phyloP scores from a whole-genome alignment of 768 basidiomycete species.

The Tricholoma sp. region DNA sequence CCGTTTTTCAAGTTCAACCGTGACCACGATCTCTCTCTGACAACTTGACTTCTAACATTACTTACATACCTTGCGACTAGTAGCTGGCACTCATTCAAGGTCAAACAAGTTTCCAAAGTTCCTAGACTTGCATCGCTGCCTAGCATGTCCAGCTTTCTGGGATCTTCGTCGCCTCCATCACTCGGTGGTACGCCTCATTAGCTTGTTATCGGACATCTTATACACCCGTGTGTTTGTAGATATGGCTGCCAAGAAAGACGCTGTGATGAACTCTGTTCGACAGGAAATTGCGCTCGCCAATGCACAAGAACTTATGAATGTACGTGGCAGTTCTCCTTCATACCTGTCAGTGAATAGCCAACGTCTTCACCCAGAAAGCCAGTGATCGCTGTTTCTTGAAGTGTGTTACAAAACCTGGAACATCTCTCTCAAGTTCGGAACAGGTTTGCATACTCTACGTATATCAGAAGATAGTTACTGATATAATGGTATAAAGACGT shows the following conservation, averaged over 20 bases:
- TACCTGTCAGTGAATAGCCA: not conserved
- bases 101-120: not conserved
- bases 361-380: slow-evolving; percentile 49
- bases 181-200: slow-evolving; percentile 24
- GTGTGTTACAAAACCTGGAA: slow-evolving; percentile 72
- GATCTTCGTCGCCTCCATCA: slow-evolving; percentile 27
- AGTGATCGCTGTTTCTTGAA: slow-evolving; percentile 75
- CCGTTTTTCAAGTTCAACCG: too few species aligned
- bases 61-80: not conserved
- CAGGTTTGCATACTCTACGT: slow-evolving; percentile 42
- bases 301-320: slow-evolving; percentile 79
- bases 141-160: slow-evolving; percentile 53
- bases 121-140: slow-evolving; percentile 1
- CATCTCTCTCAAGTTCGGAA: slow-evolving; percentile 63
- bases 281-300: slow-evolving; percentile 68
- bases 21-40: not conserved
- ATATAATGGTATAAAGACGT: slow-evolving; percentile 44
- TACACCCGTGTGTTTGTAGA: slow-evolving; percentile 23
- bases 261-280: slow-evolving; percentile 58
- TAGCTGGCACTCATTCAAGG: not conserved
- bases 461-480: not conserved
- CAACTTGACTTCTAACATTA: not conserved
- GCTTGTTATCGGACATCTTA: not conserved
- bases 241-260: slow-evolving; percentile 43
- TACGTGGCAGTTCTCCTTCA: slow-evolving; percentile 25